A percentile compares a stretch with the other conserved stretches of the same genome.
Conservation (phyloP, 495 filamentous ascomycete species). For the Podospora conica region DNA sequence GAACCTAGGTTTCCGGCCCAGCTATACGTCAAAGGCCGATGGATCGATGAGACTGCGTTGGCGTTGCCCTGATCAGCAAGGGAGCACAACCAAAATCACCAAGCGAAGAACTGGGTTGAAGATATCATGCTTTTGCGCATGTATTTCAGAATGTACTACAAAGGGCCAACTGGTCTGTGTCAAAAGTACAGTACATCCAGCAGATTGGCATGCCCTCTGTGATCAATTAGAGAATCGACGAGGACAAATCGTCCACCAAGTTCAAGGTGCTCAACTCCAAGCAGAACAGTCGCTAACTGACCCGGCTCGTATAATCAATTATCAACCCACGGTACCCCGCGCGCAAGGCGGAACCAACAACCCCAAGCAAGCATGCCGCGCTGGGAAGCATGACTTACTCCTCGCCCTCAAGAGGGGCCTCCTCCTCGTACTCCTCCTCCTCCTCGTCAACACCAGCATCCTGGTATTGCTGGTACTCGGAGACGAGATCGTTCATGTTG, state of each 20-base stretch:
- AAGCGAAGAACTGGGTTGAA: not conserved
- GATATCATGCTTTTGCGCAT: slow-evolving; percentile 17
- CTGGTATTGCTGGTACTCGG: slow-evolving; percentile 99
- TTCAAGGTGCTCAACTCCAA: slow-evolving; percentile 6
- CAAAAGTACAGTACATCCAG: slow-evolving; percentile 15
- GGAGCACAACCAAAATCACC: not conserved
- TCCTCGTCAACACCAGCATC: slow-evolving; percentile 81
- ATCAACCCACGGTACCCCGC: slow-evolving; percentile 6
- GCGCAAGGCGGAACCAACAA: not conserved
- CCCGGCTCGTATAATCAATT: slow-evolving; percentile 10
- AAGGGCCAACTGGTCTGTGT: slow-evolving; percentile 14
- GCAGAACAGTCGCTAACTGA: slow-evolving; percentile 8
- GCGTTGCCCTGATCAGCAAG: not conserved
- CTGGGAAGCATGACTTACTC: slow-evolving; percentile 29
- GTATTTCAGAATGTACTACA: slow-evolving; percentile 20
- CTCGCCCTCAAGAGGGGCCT: slow-evolving; percentile 48
- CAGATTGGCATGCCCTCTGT: slow-evolving; percentile 11
- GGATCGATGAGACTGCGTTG: not conserved
- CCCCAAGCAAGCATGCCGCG: not conserved
- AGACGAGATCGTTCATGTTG: slow-evolving; percentile 99
- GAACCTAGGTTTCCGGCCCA: not conserved
- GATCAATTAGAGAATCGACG: slow-evolving; percentile 19
- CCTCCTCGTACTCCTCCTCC: slow-evolving; percentile 61
- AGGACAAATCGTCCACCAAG: slow-evolving; percentile 14
- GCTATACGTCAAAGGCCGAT: not conserved